These are phyloP conservation scores for Phoma herbarum DNA, from an alignment of 2,329 filamentous ascomycete species.

Conservation along the genomic window DNA sequence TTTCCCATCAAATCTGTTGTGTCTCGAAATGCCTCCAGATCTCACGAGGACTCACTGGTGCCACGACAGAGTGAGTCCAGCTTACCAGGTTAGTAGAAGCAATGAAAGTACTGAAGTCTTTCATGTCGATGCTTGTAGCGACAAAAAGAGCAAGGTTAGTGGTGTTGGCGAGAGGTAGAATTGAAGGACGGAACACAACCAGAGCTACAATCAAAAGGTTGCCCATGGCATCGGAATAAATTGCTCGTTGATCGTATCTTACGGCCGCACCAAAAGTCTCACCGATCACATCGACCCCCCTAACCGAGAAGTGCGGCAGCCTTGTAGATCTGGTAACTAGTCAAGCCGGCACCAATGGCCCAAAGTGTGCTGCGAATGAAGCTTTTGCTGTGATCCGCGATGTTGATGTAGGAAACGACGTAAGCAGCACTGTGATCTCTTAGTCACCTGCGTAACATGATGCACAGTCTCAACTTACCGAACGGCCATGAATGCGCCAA, in stretches of 20 bases:
- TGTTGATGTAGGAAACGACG: constrained; percentile 32
- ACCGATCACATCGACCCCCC: background rate
- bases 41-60: no score
- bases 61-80: no score
- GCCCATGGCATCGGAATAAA: no score
- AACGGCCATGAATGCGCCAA: constrained; percentile 31
- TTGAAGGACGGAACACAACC: background rate
- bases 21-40: no score
- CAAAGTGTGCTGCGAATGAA: constrained; percentile 33
- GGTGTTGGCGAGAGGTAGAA: background rate
- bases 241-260: background rate
- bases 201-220: background rate
- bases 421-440: constrained; percentile 22
- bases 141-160: no score
- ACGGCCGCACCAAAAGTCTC: background rate
- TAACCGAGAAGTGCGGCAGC: constrained; percentile 29
- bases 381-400: constrained; percentile 31
- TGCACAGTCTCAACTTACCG: constrained; percentile 2
- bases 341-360: constrained; percentile 24
- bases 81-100: no score
- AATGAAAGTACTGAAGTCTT: no score
- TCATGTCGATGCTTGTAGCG: no score
- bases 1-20: no score
- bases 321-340: constrained; percentile 35
- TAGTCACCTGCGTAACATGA: background rate